phyloP scores from a whole-genome alignment of 345 rosid genomes.

The Citrus trifoliata region DNA sequence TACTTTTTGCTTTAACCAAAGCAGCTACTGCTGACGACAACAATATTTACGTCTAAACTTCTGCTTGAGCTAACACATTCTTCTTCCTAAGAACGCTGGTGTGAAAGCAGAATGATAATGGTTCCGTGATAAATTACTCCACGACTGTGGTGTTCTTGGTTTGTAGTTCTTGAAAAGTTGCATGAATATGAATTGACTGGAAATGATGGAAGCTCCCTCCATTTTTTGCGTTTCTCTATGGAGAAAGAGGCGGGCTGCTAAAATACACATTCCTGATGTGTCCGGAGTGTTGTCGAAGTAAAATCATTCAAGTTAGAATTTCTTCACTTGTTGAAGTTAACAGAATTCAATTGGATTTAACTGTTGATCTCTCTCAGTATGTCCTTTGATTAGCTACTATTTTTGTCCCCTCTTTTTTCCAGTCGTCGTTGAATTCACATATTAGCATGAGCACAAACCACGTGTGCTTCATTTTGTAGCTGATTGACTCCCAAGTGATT shows the following conservation, averaged over 20 bases:
- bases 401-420: neutral
- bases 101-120: neutral
- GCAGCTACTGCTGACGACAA: neutral
- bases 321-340: no score
- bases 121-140: neutral
- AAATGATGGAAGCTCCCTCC: neutral
- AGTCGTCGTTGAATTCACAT: neutral
- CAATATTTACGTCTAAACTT: neutral
- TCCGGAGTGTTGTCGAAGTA: no score
- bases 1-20: conserved; percentile 18
- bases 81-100: neutral
- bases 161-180: neutral
- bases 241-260: neutral
- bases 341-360: neutral
- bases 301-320: no score
- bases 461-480: conserved; percentile 7
- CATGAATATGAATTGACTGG: neutral
- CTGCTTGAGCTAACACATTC: neutral
- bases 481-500: neutral
- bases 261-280: neutral
- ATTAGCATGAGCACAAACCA: neutral
- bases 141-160: neutral
- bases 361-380: neutral
- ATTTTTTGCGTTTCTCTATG: neutral
- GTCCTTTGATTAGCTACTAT: neutral